Conservation (phyloP, 192 early-diverging fungal species). For the Gaertneriomyces sp. region DNA sequence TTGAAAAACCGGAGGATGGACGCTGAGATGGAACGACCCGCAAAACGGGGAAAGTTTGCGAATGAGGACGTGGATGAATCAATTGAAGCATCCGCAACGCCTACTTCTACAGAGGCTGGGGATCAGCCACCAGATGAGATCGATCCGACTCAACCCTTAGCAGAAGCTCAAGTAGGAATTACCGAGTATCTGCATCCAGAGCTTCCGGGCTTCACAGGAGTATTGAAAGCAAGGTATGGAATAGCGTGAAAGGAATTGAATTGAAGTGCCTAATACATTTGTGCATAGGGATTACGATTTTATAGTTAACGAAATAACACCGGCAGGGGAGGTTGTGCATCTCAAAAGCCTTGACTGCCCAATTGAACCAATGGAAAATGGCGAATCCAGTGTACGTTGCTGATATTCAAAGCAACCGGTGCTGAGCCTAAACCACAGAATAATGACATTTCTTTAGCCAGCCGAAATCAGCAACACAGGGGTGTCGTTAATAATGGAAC, state of each 20-base stretch:
- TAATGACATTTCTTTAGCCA: constrained; percentile 2
- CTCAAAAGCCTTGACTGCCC: constrained; percentile 42
- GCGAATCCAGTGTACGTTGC: constrained; percentile 12
- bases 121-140: neutral
- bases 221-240: constrained; percentile 59
- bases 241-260: neutral
- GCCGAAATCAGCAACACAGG: neutral
- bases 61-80: neutral
- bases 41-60: constrained; percentile 5
- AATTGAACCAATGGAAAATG: constrained; percentile 23
- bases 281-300: constrained; percentile 76
- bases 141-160: neutral
- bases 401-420: neutral
- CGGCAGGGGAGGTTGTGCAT: constrained; percentile 64
- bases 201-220: constrained; percentile 44
- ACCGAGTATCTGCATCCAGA: constrained; percentile 43
- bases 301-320: constrained; percentile 87
- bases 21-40: neutral
- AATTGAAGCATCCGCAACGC: neutral
- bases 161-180: constrained; percentile 68
- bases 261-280: neutral
- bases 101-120: constrained; percentile 3
- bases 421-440: constrained; percentile 2
- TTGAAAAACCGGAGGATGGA: no score
- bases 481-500: neutral